These are phyloP conservation scores for Lumnitzera littorea DNA, from an alignment of 345 rosid species.

Conservation along the genomic window DNA sequence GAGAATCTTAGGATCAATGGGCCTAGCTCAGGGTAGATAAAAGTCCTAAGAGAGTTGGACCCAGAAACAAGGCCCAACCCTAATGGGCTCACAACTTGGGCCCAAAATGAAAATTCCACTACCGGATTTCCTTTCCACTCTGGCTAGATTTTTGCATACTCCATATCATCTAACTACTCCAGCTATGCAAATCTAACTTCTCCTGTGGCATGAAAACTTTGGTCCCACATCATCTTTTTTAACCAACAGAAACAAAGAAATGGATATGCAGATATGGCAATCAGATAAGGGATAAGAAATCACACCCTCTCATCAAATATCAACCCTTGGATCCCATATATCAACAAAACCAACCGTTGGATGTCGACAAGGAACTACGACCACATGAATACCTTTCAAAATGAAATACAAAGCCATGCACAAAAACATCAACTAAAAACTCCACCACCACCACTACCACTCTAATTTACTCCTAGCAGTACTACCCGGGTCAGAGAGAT, in stretches of 20 bases:
- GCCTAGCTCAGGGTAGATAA: no score
- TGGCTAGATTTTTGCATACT: no score
- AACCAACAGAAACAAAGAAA: slow-evolving; percentile 41
- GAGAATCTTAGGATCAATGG: no score
- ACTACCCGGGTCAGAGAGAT: slow-evolving; percentile 17
- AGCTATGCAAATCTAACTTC: slow-evolving; percentile 1
- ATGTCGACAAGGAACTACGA: slow-evolving; percentile 10
- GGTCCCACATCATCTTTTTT: slow-evolving; percentile 43
- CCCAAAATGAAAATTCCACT: no score
- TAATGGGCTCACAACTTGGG: no score
- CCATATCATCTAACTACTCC: no score
- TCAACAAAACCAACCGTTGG: slow-evolving; percentile 14
- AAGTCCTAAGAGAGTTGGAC: no score
- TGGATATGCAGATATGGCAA: slow-evolving; percentile 44
- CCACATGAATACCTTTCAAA: slow-evolving; percentile 25
- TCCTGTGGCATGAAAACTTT: slow-evolving; percentile 11
- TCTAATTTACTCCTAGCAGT: background rate
- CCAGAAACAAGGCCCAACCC: no score
- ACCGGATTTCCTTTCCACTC: no score
- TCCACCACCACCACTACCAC: background rate
- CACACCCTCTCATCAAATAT: slow-evolving; percentile 17
- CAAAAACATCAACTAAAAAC: background rate
- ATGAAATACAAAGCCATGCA: slow-evolving; percentile 20
- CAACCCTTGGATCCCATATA: slow-evolving; percentile 12
- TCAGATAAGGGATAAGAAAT: slow-evolving; percentile 17